Conservation (phyloP, 2,329 filamentous ascomycete species). For the Penicillium hordei region DNA sequence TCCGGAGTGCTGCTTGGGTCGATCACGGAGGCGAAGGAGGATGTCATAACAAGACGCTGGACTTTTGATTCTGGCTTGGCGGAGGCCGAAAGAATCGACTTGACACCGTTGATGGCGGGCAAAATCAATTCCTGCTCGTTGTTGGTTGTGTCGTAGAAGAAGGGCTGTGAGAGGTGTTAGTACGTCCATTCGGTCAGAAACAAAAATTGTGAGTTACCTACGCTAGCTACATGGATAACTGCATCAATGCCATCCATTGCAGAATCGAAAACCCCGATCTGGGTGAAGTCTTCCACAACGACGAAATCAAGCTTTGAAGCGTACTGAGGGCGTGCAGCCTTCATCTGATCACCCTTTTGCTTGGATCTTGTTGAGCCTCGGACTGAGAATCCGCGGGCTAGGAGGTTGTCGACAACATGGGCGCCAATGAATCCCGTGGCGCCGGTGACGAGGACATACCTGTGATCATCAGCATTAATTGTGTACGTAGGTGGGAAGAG, state of each 20-base stretch:
- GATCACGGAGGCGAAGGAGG: conserved; percentile 33
- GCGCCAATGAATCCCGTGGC: conserved; percentile 33
- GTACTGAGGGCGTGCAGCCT: conserved; percentile 40
- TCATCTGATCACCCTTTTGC: conserved; percentile 35
- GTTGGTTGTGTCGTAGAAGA: conserved; percentile 46
- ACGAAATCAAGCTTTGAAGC: conserved; percentile 44
- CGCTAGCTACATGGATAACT: conserved; percentile 49
- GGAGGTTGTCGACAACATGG: conserved; percentile 29
- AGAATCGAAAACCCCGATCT: conserved; percentile 38
- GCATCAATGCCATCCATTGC: conserved; percentile 45
- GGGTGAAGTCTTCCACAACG: conserved; percentile 45
- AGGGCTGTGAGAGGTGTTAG: conserved; percentile 35
- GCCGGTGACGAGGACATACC: conserved; percentile 28
- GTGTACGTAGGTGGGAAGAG: accelerated
- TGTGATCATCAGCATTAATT: neutral
- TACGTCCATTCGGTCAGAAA: neutral
- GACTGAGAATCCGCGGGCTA: conserved; percentile 24
- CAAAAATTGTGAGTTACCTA: conserved; percentile 21
- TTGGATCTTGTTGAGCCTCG: conserved; percentile 26
- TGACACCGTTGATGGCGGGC: conserved; percentile 50
- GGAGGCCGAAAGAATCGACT: conserved; percentile 41
- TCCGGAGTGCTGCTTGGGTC: conserved; percentile 18
- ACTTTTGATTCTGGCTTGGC: conserved; percentile 20
- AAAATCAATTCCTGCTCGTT: conserved; percentile 47
- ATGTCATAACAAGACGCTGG: conserved; percentile 30